These are phyloP conservation scores for cucumber (Cucumis sativus) DNA, from an alignment of 306 rosid species.

Conservation along the genomic window Cucumber_9930_V3 NC_026660.2:29528001-29528500, in stretches of 20 bases:
- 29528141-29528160: neutral
- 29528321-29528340: conserved; percentile 23
- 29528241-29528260: conserved; percentile 57
- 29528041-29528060: conserved; percentile 37
- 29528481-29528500: neutral
- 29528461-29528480: neutral
- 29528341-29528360: conserved; percentile 14
- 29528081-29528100: conserved; percentile 19
- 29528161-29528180: neutral
- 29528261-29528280: conserved; percentile 49
- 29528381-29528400: conserved; percentile 16
- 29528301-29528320: conserved; percentile 7
- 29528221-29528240: conserved; percentile 55
- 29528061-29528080: conserved; percentile 10
- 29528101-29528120: conserved; percentile 34
- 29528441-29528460: neutral
- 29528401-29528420: conserved; percentile 38
- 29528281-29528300: conserved; percentile 30
- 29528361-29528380: conserved; percentile 8
- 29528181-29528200: neutral
- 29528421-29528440: conserved; percentile 17
- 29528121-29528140: conserved; percentile 22
- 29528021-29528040: conserved; percentile 43
- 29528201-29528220: conserved; percentile 50
- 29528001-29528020: conserved; percentile 12